Percentiles rank a stretch among this genome's conserved stretches.
These are phyloP conservation scores for Heliocybe sulcata DNA, from an alignment of 1,284 basidiomycete species.

Conservation along the genomic window DNA sequence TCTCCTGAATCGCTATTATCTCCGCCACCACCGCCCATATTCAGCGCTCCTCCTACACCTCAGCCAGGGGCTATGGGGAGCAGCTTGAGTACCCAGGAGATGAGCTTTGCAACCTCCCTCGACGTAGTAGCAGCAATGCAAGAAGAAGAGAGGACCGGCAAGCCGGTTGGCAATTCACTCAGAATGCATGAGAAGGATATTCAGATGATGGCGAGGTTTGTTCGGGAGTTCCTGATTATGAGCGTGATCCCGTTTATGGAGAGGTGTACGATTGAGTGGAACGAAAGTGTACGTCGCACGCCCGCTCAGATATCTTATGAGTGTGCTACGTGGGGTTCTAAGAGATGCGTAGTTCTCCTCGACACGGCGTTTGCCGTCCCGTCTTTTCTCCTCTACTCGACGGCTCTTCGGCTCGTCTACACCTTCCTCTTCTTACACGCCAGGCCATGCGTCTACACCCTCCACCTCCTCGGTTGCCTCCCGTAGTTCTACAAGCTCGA, in stretches of 20 bases:
- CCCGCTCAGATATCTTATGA: slow-evolving; percentile 1
- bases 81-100: background rate
- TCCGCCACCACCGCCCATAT: slow-evolving; percentile 10
- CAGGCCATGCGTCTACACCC: slow-evolving; percentile 21
- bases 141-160: background rate
- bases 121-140: background rate
- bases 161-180: slow-evolving; percentile 30
- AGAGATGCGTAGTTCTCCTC: slow-evolving; percentile 56
- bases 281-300: slow-evolving; percentile 62
- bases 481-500: slow-evolving; percentile 22
- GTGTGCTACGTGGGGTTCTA: background rate
- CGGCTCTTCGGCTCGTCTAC: slow-evolving; percentile 76
- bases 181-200: slow-evolving; percentile 74
- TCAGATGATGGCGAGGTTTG: slow-evolving; percentile 72
- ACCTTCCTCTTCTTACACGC: slow-evolving; percentile 30
- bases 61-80: background rate
- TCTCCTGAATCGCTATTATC: slow-evolving; percentile 16
- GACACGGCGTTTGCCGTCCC: slow-evolving; percentile 74
- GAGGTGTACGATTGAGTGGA: slow-evolving; percentile 88
- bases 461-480: slow-evolving; percentile 37
- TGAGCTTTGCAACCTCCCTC: background rate
- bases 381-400: slow-evolving; percentile 84
- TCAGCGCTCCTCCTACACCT: slow-evolving; percentile 1
- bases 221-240: slow-evolving; percentile 88
- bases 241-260: slow-evolving; percentile 97